Conservation (phyloP, 2,329 filamentous ascomycete species). For the Sphaerulina musiva region DNA sequence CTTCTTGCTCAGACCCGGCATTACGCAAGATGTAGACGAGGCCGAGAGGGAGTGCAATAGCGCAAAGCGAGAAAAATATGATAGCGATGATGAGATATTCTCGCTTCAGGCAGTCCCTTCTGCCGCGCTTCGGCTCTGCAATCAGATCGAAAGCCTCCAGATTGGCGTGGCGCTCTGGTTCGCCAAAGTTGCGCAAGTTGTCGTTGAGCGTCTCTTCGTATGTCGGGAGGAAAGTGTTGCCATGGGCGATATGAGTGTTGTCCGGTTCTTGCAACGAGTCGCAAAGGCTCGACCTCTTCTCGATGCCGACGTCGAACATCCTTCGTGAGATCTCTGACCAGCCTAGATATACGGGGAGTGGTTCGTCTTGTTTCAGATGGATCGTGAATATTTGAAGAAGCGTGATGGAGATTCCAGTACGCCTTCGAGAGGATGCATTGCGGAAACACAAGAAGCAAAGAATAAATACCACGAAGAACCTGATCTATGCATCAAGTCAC, state of each 20-base stretch:
- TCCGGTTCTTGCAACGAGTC: conserved; percentile 1
- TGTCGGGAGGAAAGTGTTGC: conserved; percentile 7
- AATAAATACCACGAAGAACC: neutral
- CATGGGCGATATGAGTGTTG: neutral
- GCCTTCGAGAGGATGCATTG: neutral
- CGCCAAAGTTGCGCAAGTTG: conserved; percentile 8
- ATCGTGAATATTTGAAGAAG: neutral
- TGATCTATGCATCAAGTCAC: neutral
- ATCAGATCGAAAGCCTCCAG: conserved; percentile 8
- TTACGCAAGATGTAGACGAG: conserved; percentile 5
- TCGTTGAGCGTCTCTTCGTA: conserved; percentile 13
- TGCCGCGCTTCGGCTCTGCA: conserved; percentile 7
- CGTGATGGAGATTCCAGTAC: neutral
- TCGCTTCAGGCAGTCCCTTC: conserved; percentile 12
- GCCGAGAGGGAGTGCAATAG: conserved; percentile 3
- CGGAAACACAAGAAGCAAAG: neutral
- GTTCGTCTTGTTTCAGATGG: neutral
- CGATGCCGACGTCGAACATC: conserved; percentile 8
- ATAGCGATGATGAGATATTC: conserved; percentile 10
- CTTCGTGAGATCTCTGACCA: neutral
- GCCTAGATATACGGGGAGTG: too few relatives aligned
- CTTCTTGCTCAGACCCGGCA: conserved; percentile 1
- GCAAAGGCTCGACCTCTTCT: conserved; percentile 5
- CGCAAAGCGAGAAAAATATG: conserved; percentile 4
- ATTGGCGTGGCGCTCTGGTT: conserved; percentile 6